phyloP scores from a whole-genome alignment of 192 early-diverging fungal species.

The Chytriomyces sp. region DNA sequence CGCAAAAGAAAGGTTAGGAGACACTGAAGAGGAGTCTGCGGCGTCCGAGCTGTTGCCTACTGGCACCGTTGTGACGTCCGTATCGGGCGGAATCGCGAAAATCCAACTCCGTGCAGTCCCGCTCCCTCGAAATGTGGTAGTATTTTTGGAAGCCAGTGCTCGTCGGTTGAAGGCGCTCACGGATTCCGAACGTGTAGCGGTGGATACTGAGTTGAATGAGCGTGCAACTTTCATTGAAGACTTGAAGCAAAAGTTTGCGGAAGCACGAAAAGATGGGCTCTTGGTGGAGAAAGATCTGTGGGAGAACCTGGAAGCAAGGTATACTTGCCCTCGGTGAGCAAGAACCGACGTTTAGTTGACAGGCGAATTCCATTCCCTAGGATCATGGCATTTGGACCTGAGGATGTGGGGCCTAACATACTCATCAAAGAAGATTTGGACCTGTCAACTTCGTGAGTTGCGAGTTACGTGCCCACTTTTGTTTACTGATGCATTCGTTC shows the following conservation, averaged over 20 bases:
- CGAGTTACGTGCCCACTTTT: neutral
- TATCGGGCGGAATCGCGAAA: slow-evolving; percentile 60
- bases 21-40: neutral
- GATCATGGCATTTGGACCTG: slow-evolving; percentile 71
- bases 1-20: neutral
- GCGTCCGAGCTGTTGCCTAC: slow-evolving; percentile 44
- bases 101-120: slow-evolving; percentile 71
- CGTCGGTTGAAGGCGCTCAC: slow-evolving; percentile 58
- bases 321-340: neutral
- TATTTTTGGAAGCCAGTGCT: slow-evolving; percentile 56
- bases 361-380: neutral
- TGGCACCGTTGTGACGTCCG: slow-evolving; percentile 64
- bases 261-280: slow-evolving; percentile 48
- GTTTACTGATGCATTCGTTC: neutral
- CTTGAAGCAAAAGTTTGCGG: slow-evolving; percentile 48
- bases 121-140: slow-evolving; percentile 64
- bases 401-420: slow-evolving; percentile 77
- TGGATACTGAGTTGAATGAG: slow-evolving; percentile 19
- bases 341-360: neutral
- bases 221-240: slow-evolving; percentile 37
- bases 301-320: slow-evolving; percentile 53
- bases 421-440: slow-evolving; percentile 58
- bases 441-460: slow-evolving; percentile 1
- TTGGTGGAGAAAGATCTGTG: slow-evolving; percentile 50
- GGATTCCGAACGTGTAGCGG: slow-evolving; percentile 46